Evolutionary conservation across 331 rosid species (phyloP).

Genomic region (Malus hybrid): DNA sequence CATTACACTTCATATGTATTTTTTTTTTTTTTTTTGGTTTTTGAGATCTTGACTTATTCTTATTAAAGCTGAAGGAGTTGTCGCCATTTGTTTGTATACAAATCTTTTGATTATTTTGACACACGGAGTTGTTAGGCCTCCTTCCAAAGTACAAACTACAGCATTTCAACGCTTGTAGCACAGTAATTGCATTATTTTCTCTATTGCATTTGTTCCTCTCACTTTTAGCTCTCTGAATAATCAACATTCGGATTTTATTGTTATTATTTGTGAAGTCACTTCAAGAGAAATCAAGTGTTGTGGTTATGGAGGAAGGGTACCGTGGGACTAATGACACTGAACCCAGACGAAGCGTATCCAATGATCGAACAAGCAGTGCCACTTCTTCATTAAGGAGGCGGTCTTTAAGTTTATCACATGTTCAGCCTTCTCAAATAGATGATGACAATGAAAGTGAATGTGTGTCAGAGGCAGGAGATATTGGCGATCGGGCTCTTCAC

Average conservation of each 20-base stretch:
- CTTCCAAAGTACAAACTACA: neutral
- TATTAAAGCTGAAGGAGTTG: neutral
- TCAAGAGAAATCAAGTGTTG: constrained; percentile 6
- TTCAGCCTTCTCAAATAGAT: constrained; percentile 21
- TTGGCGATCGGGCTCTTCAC: constrained; percentile 72
- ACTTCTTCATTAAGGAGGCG: constrained; percentile 40
- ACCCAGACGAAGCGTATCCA: constrained; percentile 16
- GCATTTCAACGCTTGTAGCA: neutral
- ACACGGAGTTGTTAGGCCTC: neutral
- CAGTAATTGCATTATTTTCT: neutral
- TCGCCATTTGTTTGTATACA: neutral
- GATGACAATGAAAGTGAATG: constrained; percentile 34
- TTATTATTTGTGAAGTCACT: neutral
- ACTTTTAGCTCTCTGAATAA: neutral
- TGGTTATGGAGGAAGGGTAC: constrained; percentile 11
- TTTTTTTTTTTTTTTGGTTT: neutral
- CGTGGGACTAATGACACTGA: constrained; percentile 9
- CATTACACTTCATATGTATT: neutral
- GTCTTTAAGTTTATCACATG: constrained; percentile 41
- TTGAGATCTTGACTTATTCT: neutral
- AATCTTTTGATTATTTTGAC: neutral
- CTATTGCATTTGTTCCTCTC: neutral
- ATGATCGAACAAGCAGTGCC: constrained; percentile 23
- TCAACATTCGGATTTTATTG: neutral
- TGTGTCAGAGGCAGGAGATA: constrained; percentile 91